Conservation (phyloP, 345 rosid genomes). For the Syzygium aqueum region DNA sequence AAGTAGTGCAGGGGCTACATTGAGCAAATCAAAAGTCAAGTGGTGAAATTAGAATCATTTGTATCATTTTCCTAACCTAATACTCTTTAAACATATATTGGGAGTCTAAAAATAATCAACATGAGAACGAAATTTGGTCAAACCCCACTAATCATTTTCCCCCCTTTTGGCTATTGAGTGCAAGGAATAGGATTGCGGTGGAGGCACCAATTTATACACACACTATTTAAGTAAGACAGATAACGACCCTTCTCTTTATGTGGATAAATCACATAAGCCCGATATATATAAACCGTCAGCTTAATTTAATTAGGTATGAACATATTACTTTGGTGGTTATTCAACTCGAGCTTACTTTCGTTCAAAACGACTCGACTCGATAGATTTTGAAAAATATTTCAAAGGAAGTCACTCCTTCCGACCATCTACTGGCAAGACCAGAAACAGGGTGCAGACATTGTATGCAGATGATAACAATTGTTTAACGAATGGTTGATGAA, state of each 20-base stretch:
- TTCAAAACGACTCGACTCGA: neutral
- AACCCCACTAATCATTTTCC: neutral
- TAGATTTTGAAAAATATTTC: neutral
- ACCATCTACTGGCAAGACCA: neutral
- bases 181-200: neutral
- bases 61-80: neutral
- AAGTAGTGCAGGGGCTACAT: fast-evolving
- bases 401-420: neutral
- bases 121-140: neutral
- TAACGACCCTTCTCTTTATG: neutral
- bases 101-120: neutral
- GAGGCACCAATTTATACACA: neutral
- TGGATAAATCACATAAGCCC: neutral
- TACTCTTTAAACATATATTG: neutral
- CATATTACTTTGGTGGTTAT: neutral
- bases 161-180: neutral
- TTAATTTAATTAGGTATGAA: neutral
- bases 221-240: neutral
- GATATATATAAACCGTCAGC: neutral
- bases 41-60: fast-evolving
- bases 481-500: neutral
- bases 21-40: neutral
- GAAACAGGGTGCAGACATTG: neutral
- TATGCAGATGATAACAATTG: neutral
- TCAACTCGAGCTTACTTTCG: neutral